Conservation (phyloP, 768 basidiomycete genomes). For the Boletus reticuloceps region DNA sequence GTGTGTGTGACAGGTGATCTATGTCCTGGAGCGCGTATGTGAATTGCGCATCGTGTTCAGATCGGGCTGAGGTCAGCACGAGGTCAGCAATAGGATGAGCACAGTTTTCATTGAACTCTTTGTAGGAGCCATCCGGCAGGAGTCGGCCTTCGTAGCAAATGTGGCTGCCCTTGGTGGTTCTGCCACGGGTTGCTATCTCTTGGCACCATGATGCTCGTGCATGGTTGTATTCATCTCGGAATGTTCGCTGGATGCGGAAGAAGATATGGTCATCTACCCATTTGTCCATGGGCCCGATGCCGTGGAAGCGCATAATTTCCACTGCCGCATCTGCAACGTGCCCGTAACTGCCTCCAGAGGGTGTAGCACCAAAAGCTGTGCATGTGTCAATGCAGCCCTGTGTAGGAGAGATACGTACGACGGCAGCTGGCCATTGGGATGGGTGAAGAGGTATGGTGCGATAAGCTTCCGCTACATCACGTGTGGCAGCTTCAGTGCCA, state of each 20-base stretch:
- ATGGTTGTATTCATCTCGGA: too few relatives aligned
- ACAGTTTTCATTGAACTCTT: background rate
- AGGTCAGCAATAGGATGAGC: background rate
- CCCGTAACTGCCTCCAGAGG: background rate
- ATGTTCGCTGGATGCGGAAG: too few relatives aligned
- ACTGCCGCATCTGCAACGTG: background rate
- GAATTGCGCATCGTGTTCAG: background rate
- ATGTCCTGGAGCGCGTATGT: background rate
- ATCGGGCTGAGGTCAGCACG: fast-evolving
- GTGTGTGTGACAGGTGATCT: fast-evolving
- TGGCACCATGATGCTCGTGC: too few relatives aligned
- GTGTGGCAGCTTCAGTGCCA: background rate
- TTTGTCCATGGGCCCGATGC: background rate
- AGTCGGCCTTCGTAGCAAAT: too few relatives aligned
- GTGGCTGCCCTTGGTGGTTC: too few relatives aligned
- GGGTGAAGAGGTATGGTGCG: background rate
- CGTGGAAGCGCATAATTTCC: background rate
- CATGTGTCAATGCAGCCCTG: background rate
- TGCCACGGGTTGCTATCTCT: too few relatives aligned
- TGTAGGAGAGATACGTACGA: background rate
- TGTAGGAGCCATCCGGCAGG: background rate
- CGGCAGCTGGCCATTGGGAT: background rate
- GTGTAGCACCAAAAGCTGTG: background rate
- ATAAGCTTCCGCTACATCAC: background rate
- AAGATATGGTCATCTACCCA: too few relatives aligned